phyloP scores from a whole-genome alignment of 2,329 filamentous ascomycete species.

The Myriangium duriaei region DNA sequence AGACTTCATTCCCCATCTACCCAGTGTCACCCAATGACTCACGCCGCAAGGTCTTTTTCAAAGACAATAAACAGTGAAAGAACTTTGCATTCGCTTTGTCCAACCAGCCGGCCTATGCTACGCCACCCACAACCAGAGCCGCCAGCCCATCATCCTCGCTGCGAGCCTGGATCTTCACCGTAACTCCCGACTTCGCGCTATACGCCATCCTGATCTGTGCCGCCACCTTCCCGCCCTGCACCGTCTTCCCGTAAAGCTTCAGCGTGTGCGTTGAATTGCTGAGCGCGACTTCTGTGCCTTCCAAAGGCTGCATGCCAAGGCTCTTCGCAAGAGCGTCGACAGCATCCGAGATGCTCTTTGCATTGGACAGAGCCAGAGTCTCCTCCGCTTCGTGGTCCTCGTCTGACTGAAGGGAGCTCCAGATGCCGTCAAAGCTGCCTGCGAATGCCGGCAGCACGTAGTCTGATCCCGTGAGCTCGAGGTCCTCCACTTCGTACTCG shows the following conservation, averaged over 20 bases:
- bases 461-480: slow-evolving; percentile 82
- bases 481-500: slow-evolving; percentile 91
- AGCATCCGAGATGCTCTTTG: slow-evolving; percentile 93
- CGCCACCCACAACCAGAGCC: slow-evolving; percentile 67
- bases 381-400: slow-evolving; percentile 83
- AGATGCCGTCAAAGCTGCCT: slow-evolving; percentile 88
- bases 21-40: no score
- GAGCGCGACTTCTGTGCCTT: slow-evolving; percentile 83
- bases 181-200: slow-evolving; percentile 83
- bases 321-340: slow-evolving; percentile 80
- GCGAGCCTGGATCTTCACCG: slow-evolving; percentile 85
- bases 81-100: not conserved
- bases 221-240: slow-evolving; percentile 78
- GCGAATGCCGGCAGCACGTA: slow-evolving; percentile 90
- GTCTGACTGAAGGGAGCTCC: slow-evolving; percentile 66
- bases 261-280: slow-evolving; percentile 85
- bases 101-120: slow-evolving; percentile 48
- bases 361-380: slow-evolving; percentile 73
- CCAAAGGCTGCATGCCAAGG: slow-evolving; percentile 81
- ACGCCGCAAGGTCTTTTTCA: no score
- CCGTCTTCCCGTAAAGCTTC: slow-evolving; percentile 91
- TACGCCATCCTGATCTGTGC: slow-evolving; percentile 85
- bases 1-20: no score
- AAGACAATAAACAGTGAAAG: no score
- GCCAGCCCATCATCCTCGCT: slow-evolving; percentile 90